A percentile compares a stretch with the other conserved stretches of the same genome.
phyloP scores from a whole-genome alignment of 2,329 filamentous ascomycete species.

The Xylariaceae sp. region DNA sequence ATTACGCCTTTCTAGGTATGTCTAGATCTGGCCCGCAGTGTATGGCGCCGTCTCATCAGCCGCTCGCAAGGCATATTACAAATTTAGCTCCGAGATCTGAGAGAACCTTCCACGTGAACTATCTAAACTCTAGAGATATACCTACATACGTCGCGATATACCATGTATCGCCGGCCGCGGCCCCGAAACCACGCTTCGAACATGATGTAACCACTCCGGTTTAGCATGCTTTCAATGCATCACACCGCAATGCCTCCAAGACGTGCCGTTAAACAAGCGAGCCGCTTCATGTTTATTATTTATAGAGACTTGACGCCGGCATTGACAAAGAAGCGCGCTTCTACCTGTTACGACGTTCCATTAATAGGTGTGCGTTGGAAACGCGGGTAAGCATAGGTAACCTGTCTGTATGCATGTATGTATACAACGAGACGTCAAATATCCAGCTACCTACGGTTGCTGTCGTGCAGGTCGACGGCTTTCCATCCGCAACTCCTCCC shows the following conservation, averaged over 20 bases:
- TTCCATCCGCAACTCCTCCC: not conserved
- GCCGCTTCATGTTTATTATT: not conserved
- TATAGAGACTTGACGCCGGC: no score
- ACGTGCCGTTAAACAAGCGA: not conserved
- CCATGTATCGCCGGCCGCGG: not conserved
- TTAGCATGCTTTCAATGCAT: not conserved
- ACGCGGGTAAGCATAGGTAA: not conserved
- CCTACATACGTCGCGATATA: not conserved
- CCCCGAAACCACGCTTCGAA: not conserved
- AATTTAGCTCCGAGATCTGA: not conserved
- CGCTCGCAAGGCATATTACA: slow-evolving; percentile 12
- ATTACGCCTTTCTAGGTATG: not conserved
- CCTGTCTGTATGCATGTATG: no score
- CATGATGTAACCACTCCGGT: slow-evolving; percentile 13
- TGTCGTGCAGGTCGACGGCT: not conserved
- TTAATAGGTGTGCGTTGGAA: not conserved
- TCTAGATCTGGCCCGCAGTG: not conserved
- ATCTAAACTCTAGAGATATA: no score
- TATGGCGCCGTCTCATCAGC: slow-evolving; percentile 15
- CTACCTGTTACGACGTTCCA: not conserved
- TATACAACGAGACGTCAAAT: no score
- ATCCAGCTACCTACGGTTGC: no score
- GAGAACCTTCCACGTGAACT: not conserved
- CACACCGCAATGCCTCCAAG: slow-evolving; percentile 1
- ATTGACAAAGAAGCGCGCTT: not conserved